These are phyloP conservation scores for Spirogloea muscicola DNA, from an alignment of 139 green algal genomes.

Conservation along the genomic window DNA sequence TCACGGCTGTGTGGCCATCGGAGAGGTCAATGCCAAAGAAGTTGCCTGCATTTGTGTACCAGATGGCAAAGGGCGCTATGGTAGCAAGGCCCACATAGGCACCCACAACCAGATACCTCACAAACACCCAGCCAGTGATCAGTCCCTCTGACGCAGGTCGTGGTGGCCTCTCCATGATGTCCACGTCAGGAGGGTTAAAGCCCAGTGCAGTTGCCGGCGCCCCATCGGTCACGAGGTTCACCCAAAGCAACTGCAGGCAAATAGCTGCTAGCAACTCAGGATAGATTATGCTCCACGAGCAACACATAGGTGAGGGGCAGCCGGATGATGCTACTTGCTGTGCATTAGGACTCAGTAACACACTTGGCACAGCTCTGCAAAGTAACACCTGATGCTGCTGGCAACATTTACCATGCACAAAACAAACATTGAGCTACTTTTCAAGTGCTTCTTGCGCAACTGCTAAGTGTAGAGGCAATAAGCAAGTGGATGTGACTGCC, in stretches of 20 bases:
- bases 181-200: slow-evolving; percentile 87
- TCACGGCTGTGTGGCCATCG: slow-evolving; percentile 88
- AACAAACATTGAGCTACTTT: no score
- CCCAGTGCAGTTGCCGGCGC: slow-evolving; percentile 96
- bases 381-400: no score
- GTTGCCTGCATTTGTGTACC: slow-evolving; percentile 74
- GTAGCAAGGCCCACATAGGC: slow-evolving; percentile 93
- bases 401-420: no score
- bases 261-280: no score
- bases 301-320: no score
- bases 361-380: no score
- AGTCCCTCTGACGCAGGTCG: slow-evolving; percentile 60
- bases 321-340: no score
- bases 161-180: slow-evolving; percentile 71
- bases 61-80: slow-evolving; percentile 87
- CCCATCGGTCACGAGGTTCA: slow-evolving; percentile 98
- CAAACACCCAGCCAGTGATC: slow-evolving; percentile 70
- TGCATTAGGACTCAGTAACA: no score
- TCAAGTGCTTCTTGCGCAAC: no score
- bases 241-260: slow-evolving; percentile 87
- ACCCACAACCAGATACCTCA: slow-evolving; percentile 71
- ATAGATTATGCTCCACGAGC: no score
- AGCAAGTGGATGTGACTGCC: no score
- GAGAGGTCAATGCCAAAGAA: slow-evolving; percentile 65
- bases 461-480: no score